Conservation (phyloP, 2,329 filamentous ascomycete species). For the Allantophomopsis lycopodina region DNA sequence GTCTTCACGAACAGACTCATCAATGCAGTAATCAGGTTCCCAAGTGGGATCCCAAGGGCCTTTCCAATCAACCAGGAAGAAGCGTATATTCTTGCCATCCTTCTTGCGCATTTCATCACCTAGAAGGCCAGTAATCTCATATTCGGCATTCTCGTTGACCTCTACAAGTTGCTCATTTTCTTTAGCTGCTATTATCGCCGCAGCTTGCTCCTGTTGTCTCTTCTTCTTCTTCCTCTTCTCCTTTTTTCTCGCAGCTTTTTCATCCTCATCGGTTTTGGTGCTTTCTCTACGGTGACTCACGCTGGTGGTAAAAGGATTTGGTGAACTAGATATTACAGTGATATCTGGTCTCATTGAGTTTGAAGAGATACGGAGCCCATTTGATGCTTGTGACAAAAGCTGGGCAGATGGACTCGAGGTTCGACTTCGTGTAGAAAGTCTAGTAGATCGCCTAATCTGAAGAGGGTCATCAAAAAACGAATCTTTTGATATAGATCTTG, state of each 20-base stretch:
- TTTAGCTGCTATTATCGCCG: slow-evolving; percentile 1
- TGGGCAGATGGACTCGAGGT: no score
- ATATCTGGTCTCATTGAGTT: no score
- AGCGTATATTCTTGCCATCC: slow-evolving; percentile 4
- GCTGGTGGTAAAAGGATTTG: no score
- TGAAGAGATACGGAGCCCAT: no score
- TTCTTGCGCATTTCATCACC: slow-evolving; percentile 5
- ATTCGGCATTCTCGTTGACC: slow-evolving; percentile 1
- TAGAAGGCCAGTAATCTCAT: slow-evolving; percentile 10
- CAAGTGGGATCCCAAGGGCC: slow-evolving; percentile 11
- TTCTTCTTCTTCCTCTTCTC: slow-evolving; percentile 2
- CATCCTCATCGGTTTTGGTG: no score
- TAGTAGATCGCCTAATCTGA: no score
- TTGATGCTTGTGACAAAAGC: no score
- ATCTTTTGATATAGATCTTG: no score
- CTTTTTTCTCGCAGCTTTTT: slow-evolving; percentile 2
- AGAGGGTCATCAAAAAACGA: no score
- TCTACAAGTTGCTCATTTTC: slow-evolving; percentile 1
- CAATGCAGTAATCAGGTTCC: slow-evolving; percentile 13
- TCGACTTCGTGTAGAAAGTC: no score
- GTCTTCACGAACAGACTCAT: not conserved
- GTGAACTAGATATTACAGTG: no score
- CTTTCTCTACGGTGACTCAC: no score
- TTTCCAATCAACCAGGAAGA: slow-evolving; percentile 15
- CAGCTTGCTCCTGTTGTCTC: slow-evolving; percentile 1